These are phyloP conservation scores for Abelmoschus esculentus DNA, from an alignment of 345 rosid genomes.

Conservation along the genomic window DNA sequence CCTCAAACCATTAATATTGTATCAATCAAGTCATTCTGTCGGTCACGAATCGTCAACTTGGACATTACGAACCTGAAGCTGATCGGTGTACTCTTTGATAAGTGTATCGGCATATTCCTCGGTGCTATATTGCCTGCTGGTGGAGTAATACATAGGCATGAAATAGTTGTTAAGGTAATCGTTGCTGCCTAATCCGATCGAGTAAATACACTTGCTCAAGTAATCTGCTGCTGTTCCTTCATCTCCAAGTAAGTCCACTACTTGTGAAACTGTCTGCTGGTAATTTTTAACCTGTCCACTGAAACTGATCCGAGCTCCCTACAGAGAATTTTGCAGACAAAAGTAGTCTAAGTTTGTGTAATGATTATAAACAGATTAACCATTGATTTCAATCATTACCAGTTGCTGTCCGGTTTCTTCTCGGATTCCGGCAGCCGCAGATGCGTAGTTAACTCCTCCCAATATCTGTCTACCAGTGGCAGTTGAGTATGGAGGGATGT, in stretches of 20 bases:
- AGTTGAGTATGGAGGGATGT: slow-evolving; percentile 16
- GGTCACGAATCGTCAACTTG: no score
- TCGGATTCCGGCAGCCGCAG: neutral
- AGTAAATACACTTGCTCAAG: slow-evolving; percentile 55
- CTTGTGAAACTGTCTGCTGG: slow-evolving; percentile 45
- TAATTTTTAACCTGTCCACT: slow-evolving; percentile 71
- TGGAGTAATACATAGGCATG: slow-evolving; percentile 60
- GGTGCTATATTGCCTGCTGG: slow-evolving; percentile 42
- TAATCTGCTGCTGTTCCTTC: slow-evolving; percentile 41
- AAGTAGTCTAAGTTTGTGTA: neutral
- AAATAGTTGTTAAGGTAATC: slow-evolving; percentile 93
- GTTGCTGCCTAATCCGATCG: slow-evolving; percentile 81
- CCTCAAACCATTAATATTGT: no score
- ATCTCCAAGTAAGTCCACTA: slow-evolving; percentile 55
- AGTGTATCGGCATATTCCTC: slow-evolving; percentile 57
- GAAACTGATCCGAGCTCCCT: slow-evolving; percentile 76
- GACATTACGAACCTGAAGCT: slow-evolving; percentile 39
- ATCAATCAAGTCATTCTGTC: no score
- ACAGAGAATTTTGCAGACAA: neutral
- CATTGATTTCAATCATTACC: neutral
- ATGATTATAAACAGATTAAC: neutral
- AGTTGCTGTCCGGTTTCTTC: neutral
- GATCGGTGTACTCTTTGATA: slow-evolving; percentile 42
- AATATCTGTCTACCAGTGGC: slow-evolving; percentile 17
- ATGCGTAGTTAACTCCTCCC: slow-evolving; percentile 14